Evolutionary conservation across 495 filamentous ascomycete species (phyloP).

Genomic region (Polyplosphaeria fusca): DNA sequence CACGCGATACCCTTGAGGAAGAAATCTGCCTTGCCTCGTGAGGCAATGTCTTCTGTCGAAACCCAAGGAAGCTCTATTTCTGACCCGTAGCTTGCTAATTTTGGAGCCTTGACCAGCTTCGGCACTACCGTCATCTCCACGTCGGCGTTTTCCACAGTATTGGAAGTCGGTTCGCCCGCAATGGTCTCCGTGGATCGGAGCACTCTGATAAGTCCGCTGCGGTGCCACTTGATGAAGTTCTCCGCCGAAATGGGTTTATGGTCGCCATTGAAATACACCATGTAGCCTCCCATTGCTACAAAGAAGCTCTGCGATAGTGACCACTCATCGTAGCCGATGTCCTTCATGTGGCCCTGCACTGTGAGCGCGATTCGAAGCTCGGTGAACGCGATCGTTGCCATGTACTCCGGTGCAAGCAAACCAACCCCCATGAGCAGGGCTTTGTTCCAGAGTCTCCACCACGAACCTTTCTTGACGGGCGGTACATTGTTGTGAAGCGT

Average conservation of each 20-base stretch:
- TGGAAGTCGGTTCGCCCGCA: neutral
- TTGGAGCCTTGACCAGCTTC: neutral
- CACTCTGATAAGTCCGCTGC: neutral
- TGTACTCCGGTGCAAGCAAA: neutral
- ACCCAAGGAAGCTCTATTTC: neutral
- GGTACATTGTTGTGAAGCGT: neutral
- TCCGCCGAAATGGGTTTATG: neutral
- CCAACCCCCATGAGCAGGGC: neutral
- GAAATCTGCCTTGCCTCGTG: neutral
- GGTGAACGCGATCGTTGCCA: neutral
- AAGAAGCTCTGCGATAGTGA: neutral
- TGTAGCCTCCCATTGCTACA: neutral
- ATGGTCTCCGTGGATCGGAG: neutral
- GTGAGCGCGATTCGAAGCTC: neutral
- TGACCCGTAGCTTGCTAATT: neutral
- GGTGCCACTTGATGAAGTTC: neutral
- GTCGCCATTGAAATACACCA: neutral
- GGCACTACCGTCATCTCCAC: neutral
- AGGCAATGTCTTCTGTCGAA: neutral
- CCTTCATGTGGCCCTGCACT: neutral
- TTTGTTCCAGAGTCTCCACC: neutral
- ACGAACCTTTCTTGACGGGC: neutral
- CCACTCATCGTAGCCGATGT: neutral
- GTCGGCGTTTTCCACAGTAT: neutral
- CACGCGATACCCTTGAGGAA: neutral